A percentile compares a stretch with the other conserved stretches of the same genome.
phyloP scores from a whole-genome alignment of 257 asterid species.

The Hygrophila difformis region DNA sequence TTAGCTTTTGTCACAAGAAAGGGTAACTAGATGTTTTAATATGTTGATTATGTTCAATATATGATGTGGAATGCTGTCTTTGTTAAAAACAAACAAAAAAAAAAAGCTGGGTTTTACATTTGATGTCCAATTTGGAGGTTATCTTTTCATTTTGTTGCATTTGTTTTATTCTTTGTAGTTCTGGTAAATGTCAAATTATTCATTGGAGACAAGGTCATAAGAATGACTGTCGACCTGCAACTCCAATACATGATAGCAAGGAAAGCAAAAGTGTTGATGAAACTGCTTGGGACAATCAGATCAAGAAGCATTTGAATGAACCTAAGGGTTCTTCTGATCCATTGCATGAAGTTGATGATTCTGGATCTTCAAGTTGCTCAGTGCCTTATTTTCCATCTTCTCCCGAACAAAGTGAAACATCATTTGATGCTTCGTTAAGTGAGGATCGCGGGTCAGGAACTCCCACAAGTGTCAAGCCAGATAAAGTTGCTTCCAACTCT shows the following conservation, averaged over 20 bases:
- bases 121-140: background rate
- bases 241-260: constrained; percentile 21
- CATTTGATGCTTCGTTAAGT: constrained; percentile 27
- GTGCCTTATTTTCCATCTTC: constrained; percentile 26
- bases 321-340: constrained; percentile 17
- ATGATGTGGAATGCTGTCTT: constrained; percentile 1
- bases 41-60: constrained; percentile 1
- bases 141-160: background rate
- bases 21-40: no score
- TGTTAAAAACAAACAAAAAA: constrained; percentile 3
- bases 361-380: constrained; percentile 34
- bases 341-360: constrained; percentile 21
- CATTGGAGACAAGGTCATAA: constrained; percentile 98
- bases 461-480: constrained; percentile 17
- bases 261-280: constrained; percentile 20
- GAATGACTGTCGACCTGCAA: constrained; percentile 57
- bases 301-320: constrained; percentile 17
- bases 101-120: background rate
- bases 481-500: constrained; percentile 19
- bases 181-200: constrained; percentile 92
- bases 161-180: constrained; percentile 29
- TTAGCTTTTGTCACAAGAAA: no score
- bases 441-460: constrained; percentile 23
- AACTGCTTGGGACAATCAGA: constrained; percentile 19
- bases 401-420: constrained; percentile 26